These are phyloP conservation scores for Hevea brasiliensis DNA, from an alignment of 345 rosid genomes.

Conservation along the genomic window DNA sequence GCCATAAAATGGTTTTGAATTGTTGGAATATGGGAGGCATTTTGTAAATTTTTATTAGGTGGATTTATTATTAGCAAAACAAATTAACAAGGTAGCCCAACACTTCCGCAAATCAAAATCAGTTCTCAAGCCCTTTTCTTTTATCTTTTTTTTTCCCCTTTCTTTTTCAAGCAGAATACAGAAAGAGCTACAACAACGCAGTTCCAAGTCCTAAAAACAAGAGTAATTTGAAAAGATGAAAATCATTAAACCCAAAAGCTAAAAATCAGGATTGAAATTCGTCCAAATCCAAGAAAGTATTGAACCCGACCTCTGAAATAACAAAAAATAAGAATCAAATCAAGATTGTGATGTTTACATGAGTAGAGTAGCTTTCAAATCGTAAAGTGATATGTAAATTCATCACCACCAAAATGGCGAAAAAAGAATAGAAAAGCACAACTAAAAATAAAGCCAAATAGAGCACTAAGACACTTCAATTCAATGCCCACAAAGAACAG, in stretches of 20 bases:
- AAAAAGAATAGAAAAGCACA: background rate
- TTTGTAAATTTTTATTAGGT: background rate
- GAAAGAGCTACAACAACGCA: background rate
- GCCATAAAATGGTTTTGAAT: constrained; percentile 13
- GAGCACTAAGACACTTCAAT: background rate
- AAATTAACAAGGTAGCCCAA: background rate
- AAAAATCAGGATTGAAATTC: background rate
- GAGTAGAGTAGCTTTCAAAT: background rate
- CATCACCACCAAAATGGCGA: background rate
- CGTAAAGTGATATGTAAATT: background rate
- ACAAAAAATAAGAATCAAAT: background rate
- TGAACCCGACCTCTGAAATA: background rate
- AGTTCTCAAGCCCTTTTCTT: background rate
- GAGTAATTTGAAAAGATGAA: background rate
- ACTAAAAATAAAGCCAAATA: background rate
- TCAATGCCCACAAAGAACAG: background rate
- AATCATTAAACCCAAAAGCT: background rate
- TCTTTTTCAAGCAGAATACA: background rate
- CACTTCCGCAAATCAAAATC: background rate
- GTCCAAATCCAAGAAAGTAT: background rate
- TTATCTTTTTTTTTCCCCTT: background rate
- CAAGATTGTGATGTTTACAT: background rate
- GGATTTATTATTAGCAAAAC: background rate
- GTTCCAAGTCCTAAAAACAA: constrained; percentile 5
- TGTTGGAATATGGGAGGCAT: constrained; percentile 2